Percentiles rank a stretch among this genome's conserved stretches.
These are phyloP conservation scores for Samsoniella hepiali DNA, from an alignment of 2,329 filamentous ascomycete genomes.

Conservation along the genomic window DNA sequence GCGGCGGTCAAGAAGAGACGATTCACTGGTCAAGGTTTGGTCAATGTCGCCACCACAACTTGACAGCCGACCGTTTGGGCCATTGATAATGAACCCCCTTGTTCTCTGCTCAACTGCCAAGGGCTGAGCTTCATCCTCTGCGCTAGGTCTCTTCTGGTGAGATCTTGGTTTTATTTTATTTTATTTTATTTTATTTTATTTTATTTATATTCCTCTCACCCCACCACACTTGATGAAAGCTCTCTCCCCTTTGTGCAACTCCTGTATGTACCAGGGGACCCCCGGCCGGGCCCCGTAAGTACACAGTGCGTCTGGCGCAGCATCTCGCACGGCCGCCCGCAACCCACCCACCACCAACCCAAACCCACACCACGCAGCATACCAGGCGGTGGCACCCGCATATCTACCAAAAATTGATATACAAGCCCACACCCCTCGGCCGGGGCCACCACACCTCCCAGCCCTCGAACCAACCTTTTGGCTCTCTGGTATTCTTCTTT, in stretches of 20 bases:
- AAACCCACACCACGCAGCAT: not conserved
- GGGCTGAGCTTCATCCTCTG: too few relatives aligned
- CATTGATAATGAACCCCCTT: too few relatives aligned
- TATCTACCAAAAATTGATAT: constrained; percentile 6
- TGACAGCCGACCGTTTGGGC: too few relatives aligned
- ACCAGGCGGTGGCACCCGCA: constrained; percentile 9
- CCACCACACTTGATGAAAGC: not conserved
- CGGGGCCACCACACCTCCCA: not conserved
- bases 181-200: not conserved
- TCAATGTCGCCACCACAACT: too few relatives aligned
- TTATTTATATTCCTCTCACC: not conserved
- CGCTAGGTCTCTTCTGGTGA: too few relatives aligned
- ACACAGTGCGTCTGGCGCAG: not conserved
- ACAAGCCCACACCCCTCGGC: constrained; percentile 1
- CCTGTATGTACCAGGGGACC: not conserved
- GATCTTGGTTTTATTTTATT: not conserved
- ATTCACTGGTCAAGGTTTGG: too few relatives aligned
- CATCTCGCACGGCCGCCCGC: not conserved
- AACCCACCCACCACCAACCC: not conserved
- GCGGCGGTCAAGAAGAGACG: too few relatives aligned
- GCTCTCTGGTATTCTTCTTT: constrained; percentile 5
- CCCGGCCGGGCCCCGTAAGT: constrained; percentile 5
- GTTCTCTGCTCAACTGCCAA: too few relatives aligned
- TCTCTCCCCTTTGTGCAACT: not conserved
- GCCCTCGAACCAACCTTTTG: not conserved